These are phyloP conservation scores for Kuraishia molischiana DNA, from an alignment of 805 yeast genomes.

Conservation along the genomic window DNA sequence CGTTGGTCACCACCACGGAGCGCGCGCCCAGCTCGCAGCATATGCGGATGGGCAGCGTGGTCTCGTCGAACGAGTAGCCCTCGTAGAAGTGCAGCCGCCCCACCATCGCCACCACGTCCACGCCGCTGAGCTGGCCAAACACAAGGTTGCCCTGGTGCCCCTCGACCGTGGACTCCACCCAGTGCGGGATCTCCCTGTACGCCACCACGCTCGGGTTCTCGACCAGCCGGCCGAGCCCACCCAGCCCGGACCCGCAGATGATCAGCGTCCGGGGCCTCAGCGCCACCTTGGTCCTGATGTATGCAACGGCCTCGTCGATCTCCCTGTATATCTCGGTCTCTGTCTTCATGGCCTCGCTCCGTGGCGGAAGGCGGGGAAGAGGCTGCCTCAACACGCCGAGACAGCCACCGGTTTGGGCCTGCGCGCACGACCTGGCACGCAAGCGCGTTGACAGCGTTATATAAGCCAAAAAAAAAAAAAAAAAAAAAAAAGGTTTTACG, in stretches of 20 bases:
- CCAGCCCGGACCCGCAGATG: slow-evolving; percentile 92
- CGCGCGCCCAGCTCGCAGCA: slow-evolving; percentile 54
- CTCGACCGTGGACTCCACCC: slow-evolving; percentile 70
- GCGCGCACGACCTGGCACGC: too few species aligned
- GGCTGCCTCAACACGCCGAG: too few species aligned
- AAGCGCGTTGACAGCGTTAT: too few species aligned
- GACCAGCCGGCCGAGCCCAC: slow-evolving; percentile 63
- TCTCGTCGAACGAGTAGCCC: slow-evolving; percentile 74
- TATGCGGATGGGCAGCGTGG: slow-evolving; percentile 80
- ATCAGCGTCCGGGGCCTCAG: slow-evolving; percentile 56
- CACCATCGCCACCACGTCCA: slow-evolving; percentile 86
- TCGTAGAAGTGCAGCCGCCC: slow-evolving; percentile 92
- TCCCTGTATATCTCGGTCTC: neutral
- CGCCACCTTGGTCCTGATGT: slow-evolving; percentile 5
- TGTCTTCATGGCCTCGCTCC: neutral
- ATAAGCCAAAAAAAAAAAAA: too few species aligned
- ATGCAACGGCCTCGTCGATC: slow-evolving; percentile 5
- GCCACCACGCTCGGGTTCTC: slow-evolving; percentile 36
- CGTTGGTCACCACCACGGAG: slow-evolving; percentile 79
- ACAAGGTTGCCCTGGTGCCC: slow-evolving; percentile 85
- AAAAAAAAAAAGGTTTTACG: too few species aligned
- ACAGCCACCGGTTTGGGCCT: too few species aligned
- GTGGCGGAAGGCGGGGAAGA: too few species aligned
- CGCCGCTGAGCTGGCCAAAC: slow-evolving; percentile 66
- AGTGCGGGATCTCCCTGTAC: slow-evolving; percentile 71